Evolutionary conservation across 2,329 filamentous ascomycete species (phyloP), one percentile per base, ranked within the genome.

Genomic region (Nakataea oryzae): DNA sequence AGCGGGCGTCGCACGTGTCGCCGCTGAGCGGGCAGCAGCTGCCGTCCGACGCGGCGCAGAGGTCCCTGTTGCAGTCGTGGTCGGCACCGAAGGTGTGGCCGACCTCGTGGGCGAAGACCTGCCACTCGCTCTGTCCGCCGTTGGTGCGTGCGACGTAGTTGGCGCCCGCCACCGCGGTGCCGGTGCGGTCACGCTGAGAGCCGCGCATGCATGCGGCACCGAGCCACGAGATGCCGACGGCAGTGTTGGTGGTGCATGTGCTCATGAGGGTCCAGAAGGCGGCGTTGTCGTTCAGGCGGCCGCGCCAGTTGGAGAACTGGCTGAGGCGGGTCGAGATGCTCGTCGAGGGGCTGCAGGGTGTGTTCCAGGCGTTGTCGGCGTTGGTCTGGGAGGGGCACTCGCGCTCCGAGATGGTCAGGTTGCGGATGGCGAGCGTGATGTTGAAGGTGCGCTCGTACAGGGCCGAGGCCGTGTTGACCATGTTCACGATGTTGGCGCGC

Each of bases 11-110:
- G 73, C 95, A 99, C 0, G 77, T 80, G 55, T 64, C 73, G 9
- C 77, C 69, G 67, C 81, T 89, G 9, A 96, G 78, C 0, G 93
- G 95, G 69, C 95, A 99, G 74, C 95, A 99, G 67, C 81, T 75
- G 26, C 83, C 79, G 63, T 90, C 81, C 5, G 70, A 68, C 21
- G 41, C 24, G 12, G 50, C 14, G 71, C 93, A 97, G 2, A 88
- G 82, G n/a, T 74, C 65, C 0, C 78, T 72, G 3, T 85, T 89
- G 74, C 95, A 99, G 74, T 99, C 95, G 74, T 99, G 95, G 11
- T 97, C 91, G 6, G 93, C 95, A 57, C 93, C 93, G 73, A 96
- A 97, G 0, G 92, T 97, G 73, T 97, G 93, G 1, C 93, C 93
- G 3, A 88, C 87, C 74, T 97, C 93, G 72, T 97, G 93, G 34